Evolutionary conservation across 2,329 filamentous ascomycete genomes (phyloP), one percentile per base, ranked within the genome.

Genomic region (Aspergillus pseudoglaucus): DNA sequence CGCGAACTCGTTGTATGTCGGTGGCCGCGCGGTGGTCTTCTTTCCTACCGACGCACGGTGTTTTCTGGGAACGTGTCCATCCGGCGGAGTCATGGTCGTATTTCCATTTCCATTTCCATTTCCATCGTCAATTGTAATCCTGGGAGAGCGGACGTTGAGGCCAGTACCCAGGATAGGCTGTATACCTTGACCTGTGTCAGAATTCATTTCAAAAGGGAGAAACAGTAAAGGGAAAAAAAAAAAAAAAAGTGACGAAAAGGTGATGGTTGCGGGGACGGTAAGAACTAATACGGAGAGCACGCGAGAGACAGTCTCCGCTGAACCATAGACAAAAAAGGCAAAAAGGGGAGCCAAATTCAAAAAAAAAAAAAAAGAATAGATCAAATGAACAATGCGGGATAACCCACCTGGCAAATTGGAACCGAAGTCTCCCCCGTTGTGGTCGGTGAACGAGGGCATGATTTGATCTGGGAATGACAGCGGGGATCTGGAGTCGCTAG

Each of bases 391-490:
- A 15, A n/a, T 37, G 33, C 33, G 33, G n/a, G 17, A 17, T 37
- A 22, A 39, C 63, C 58, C 64, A 66, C 63, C 63, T 62, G 59
- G 55, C 54, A 52, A 49, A 47, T 60, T 57, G 47, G 53, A 47
- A 38, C 53, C 56, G 23, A 50, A 47, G 43, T 55, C 54, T 47
- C 44, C 47, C 25, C 37, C 17, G 46, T 53, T 53, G 43, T 58
- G 52, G 48, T 63, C 60, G 50, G 59, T 55, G 54, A 63, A 54
- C 45, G 61, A 63, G 46, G 62, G 62, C 60, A 63, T 64, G 48
- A 37, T 17, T 37, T n/a, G 33, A 37, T 39, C 37, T 30, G 10
- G 25, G 9, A 30, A 30, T 30, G 25, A 30, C 10, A 30, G 25
- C 25, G 25, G 25, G 25, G 25, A n/a, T 35, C 33, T 35, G 33